Evolutionary conservation across 1,139 yeast genomes (phyloP).

Genomic region (Scheffersomyces stambukii): DNA sequence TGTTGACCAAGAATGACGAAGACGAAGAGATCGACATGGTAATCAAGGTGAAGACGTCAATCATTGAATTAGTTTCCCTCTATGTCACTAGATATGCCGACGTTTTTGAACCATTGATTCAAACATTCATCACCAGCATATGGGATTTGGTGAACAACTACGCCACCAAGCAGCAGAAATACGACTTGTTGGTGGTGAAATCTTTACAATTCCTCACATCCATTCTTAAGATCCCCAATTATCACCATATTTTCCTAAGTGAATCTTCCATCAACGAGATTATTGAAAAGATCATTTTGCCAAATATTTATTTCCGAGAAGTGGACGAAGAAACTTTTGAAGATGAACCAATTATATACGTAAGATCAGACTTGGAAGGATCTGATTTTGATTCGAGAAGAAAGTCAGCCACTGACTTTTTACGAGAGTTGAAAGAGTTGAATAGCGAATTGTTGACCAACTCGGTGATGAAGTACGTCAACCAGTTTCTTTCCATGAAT

Average conservation of each 20-base stretch:
- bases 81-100: slow-evolving; percentile 92
- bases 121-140: slow-evolving; percentile 72
- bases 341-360: slow-evolving; percentile 93
- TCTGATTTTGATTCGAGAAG: slow-evolving; percentile 91
- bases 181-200: slow-evolving; percentile 80
- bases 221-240: slow-evolving; percentile 65
- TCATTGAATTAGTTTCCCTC: slow-evolving; percentile 78
- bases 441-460: slow-evolving; percentile 72
- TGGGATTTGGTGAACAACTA: slow-evolving; percentile 70
- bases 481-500: slow-evolving; percentile 56
- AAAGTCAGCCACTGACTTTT: slow-evolving; percentile 84
- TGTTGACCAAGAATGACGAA: slow-evolving; percentile 52
- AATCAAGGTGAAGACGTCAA: slow-evolving; percentile 74
- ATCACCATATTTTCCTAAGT: slow-evolving; percentile 56
- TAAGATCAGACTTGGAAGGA: slow-evolving; percentile 91
- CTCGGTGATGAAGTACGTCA: slow-evolving; percentile 74
- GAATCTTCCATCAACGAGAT: slow-evolving; percentile 72
- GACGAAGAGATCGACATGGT: slow-evolving; percentile 72
- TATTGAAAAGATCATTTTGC: slow-evolving; percentile 78
- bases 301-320: slow-evolving; percentile 80
- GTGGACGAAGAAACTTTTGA: slow-evolving; percentile 90
- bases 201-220: slow-evolving; percentile 80
- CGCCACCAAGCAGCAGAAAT: slow-evolving; percentile 68
- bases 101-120: slow-evolving; percentile 73
- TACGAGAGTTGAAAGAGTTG: slow-evolving; percentile 79